These are phyloP conservation scores for Strobilomyces dryophilus DNA, from an alignment of 768 basidiomycete genomes.

Conservation along the genomic window DNA sequence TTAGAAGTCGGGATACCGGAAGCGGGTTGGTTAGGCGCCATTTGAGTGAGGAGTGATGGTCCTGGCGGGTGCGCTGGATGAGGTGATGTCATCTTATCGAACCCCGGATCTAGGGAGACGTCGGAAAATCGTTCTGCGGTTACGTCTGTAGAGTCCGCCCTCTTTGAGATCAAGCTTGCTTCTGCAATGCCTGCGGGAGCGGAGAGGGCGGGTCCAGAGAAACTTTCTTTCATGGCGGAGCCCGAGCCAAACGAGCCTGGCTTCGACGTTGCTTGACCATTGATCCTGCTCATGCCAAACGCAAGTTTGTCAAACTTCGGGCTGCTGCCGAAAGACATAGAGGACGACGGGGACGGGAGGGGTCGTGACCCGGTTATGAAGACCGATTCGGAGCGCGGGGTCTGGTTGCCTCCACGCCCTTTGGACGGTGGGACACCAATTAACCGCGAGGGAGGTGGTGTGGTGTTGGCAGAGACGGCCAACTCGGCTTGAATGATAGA, in stretches of 20 bases:
- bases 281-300: constrained; percentile 93
- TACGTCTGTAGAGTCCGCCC: constrained; percentile 38
- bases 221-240: constrained; percentile 21
- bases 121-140: constrained; percentile 50
- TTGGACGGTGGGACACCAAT: constrained; percentile 92
- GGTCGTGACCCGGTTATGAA: constrained; percentile 94
- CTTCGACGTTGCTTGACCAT: constrained; percentile 38
- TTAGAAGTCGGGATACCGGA: constrained; percentile 21
- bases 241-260: constrained; percentile 30
- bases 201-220: constrained; percentile 15
- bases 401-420: constrained; percentile 94
- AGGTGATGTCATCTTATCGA: constrained; percentile 36
- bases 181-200: constrained; percentile 12
- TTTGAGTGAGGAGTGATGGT: constrained; percentile 73
- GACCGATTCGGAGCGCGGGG: constrained; percentile 75
- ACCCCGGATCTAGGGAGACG: constrained; percentile 39
- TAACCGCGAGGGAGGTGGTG: constrained; percentile 52
- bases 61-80: constrained; percentile 43
- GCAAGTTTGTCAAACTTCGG: constrained; percentile 84
- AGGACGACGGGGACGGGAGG: constrained; percentile 79
- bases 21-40: constrained; percentile 40
- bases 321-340: constrained; percentile 62
- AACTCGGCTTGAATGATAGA: constrained; percentile 84
- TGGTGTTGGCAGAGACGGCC: constrained; percentile 36
- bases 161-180: constrained; percentile 11